Evolutionary conservation across 768 basidiomycete genomes (phyloP), one percentile per base, ranked within the genome.

Genomic region (Trametes coccinea): DNA sequence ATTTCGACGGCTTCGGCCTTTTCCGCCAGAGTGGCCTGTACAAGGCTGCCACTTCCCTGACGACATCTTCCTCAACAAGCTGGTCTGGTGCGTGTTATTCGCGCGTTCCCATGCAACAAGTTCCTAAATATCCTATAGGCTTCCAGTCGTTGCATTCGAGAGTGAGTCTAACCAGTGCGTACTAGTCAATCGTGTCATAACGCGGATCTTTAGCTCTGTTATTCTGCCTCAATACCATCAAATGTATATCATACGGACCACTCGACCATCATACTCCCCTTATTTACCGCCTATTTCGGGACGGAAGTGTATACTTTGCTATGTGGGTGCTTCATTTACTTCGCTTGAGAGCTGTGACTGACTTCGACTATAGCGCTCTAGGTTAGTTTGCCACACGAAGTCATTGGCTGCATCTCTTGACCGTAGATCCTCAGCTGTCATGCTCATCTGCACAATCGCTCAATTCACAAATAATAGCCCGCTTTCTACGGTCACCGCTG

Each of bases 181-280:
- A 9, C 27, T n/a, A 2, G 2, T 56, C n/a, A 16, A 22, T 7
- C 5, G 0, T n/a, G 9, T 41, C 2, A 6, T 46, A 22, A 53
- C 14, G 14, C 16, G 13, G n/a, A 9, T 7, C n/a, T 37, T 7
- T 44, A 67, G 66, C 62, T 30, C 16, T 67, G 11, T 27, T 67
- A 9, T 67, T 67, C 33, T 54, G 41, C 37, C 58, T 67, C 30
- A 64, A 64, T 30, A 27, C 45, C 39, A 31, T 47, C 56, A 63
- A 62, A 40, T 63, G 62, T 62, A 56, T 55, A 51, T 63, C 62
- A 40, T 67, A 61, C 29, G 59, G 60, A 27, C 66, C 56, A 5
- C 46, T 67, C n/a, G 39, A 56, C 2, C 41, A 56, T 4, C 41
- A 64, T 27, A 54, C 60, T 2, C 66, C 62, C 2, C 49, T 67